Evolutionary conservation across 352 stramenopile species (phyloP).

Genomic region (Phytophthora sp.): DNA sequence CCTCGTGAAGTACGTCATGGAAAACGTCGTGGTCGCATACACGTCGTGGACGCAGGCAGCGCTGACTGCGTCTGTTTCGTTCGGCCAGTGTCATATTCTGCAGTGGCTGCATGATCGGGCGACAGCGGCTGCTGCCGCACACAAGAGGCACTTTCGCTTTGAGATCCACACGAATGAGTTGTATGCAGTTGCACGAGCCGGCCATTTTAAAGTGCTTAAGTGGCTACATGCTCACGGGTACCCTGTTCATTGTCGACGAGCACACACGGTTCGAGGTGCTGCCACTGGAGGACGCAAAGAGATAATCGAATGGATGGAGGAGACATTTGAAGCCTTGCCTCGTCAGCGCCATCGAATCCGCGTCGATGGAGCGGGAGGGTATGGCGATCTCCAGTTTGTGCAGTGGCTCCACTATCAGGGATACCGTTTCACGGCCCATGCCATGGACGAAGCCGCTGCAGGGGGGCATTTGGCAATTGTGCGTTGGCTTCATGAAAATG

Average conservation of each 20-base stretch:
- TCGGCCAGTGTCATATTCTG: constrained; percentile 33
- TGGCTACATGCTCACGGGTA: constrained; percentile 37
- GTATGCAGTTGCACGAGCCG: constrained; percentile 30
- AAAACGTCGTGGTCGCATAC: constrained; percentile 36
- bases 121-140: constrained; percentile 1
- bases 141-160: constrained; percentile 30
- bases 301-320: constrained; percentile 39
- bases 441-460: constrained; percentile 33
- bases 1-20: constrained; percentile 49
- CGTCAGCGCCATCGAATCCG: constrained; percentile 42
- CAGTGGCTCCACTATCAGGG: constrained; percentile 34
- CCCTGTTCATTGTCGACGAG: constrained; percentile 35
- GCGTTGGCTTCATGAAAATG: constrained; percentile 35
- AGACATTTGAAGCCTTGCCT: constrained; percentile 16
- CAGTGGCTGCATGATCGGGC: constrained; percentile 42
- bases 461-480: constrained; percentile 31
- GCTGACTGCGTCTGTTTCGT: constrained; percentile 28
- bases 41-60: constrained; percentile 46
- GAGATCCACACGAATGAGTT: constrained; percentile 36
- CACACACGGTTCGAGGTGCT: constrained; percentile 36
- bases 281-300: constrained; percentile 22
- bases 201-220: constrained; percentile 35
- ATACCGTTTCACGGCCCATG: constrained; percentile 36
- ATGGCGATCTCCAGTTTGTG: constrained; percentile 39
- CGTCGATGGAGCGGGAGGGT: constrained; percentile 32